Base-by-base conservation (phyloP, 1,139 yeast genomes). In the Kluyveromyces marxianus region DNA sequence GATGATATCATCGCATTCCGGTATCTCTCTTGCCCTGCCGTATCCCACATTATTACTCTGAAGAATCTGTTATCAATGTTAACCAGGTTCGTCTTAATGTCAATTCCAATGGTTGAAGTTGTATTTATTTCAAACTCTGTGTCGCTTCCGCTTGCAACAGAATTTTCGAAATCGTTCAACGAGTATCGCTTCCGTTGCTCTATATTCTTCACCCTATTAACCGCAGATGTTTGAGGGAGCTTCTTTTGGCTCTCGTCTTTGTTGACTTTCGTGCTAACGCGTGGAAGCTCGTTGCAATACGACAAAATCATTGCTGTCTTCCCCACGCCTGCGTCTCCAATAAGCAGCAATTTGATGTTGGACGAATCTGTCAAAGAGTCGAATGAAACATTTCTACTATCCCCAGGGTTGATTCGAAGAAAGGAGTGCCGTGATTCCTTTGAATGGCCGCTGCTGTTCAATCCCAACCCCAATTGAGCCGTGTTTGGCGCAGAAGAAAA, bases 11-110 rank as follows among this genome's bases (percentile, higher is more conserved):
- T 72, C 21, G 77, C 72, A 45, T 67, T 68, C 54, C 81, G 66
- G 59, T 77, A 79, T 49, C 83, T 62, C 58, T 78, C 83, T 62
- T 79, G 83, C 5, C 83, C 83, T 2, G 83, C 83, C 8, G 83
- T 78, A 56, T 78, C 83, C 83, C 74, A 70, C 46, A 69, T 52
- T 63, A 77, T 66, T 58, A 71, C 65, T 69, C 63, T 82, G 67
- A 59, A 79, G 66, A 55, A 77, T 66, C 65, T 72, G 62, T 79
- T 81, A 56, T 80, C 85, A 41, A 81, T 70, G 57, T 78, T 79
- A 67, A 79, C 76, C 21, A 81, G 69, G 54, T 78, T 77, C 44
- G 79, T 76, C 55, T 79, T 74, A 50, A 81, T 75, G 56, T 81
- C 86, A 32, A 81, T 77, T 6, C 87, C 87, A 42, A 81, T 78